These are phyloP conservation scores for Aurantiochytrium sp. DNA, from an alignment of 108 stramenopile species.

Conservation along the genomic window DNA sequence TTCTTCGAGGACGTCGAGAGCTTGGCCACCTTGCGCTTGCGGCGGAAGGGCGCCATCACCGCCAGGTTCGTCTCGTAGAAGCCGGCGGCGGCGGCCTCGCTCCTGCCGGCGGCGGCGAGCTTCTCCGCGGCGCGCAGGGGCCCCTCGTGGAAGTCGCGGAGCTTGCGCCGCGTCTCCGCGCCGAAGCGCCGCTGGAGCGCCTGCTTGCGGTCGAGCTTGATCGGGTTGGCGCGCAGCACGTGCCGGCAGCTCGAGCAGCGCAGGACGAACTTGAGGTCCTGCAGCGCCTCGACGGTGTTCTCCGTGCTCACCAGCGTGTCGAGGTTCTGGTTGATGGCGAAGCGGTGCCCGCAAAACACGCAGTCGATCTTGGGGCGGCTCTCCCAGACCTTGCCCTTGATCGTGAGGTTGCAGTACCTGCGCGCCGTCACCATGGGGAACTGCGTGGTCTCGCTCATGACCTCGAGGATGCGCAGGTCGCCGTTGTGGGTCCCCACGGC, in stretches of 20 bases:
- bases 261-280: neutral
- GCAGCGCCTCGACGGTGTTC: neutral
- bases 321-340: neutral
- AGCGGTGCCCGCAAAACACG: neutral
- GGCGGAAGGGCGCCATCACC: neutral
- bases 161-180: neutral
- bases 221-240: neutral
- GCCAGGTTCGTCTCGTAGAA: neutral
- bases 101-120: too few species aligned
- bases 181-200: neutral
- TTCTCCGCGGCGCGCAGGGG: too few species aligned
- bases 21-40: conserved; percentile 21
- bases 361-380: neutral
- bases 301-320: neutral
- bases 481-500: conserved; percentile 12
- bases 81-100: too few species aligned
- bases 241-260: neutral
- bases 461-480: neutral
- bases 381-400: conserved; percentile 26
- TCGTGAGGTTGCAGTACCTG: neutral
- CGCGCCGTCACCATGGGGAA: neutral
- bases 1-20: conserved; percentile 7
- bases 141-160: neutral
- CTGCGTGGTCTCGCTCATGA: neutral
- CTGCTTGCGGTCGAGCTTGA: neutral